Base-by-base conservation (phyloP, 768 basidiomycete species). In the Ramaria rubella region DNA sequence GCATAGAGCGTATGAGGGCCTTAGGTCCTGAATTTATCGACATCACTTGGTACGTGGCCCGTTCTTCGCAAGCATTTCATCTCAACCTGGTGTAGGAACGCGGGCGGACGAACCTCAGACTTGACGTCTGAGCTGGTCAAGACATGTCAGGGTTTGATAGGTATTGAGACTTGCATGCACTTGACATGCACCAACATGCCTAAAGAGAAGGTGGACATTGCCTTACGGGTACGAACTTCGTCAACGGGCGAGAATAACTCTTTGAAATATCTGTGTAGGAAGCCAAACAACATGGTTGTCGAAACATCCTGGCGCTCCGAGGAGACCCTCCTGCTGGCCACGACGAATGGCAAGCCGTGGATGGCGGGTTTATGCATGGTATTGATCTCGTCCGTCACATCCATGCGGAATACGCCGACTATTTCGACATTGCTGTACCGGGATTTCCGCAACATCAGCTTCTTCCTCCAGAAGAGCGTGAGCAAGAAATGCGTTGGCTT, bases 131-230 rank as follows among this genome's bases (percentile, higher is more conserved):
- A 94, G 64, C 83, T 97, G 76, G 91, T 96, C 59, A 93, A 93
- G 72, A 91, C 89, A 40, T 95, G 94, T 68, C 94, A 97, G 72
- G 79, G 88, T 46, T 72, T 90, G 36, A 90, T 98, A 70, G 96
- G 94, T 0, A 78, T 98, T 23, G 94, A 98, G 73, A 95, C 94
- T 27, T 97, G 94, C 74, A 93, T 99, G 92, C 96, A 99, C 72
- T 72, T 99, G 62, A 98, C 95, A 44, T 98, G 96, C 68, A 98
- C 96, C 49, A 96, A 95, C 73, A 96, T 99, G 93, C 92, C 93
- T n/a, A 78, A 79, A 66, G 86, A 90, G 69, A 97, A 98, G 68
- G 87, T 99, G 21, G 94, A 96, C 72, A 82, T 86, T 64, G 94
- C 95, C 30, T 73, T 99, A 44, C 73, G 78, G 68, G 95, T 97